These are phyloP conservation scores for Phialophora expanda DNA, from an alignment of 2,329 filamentous ascomycete genomes.

Conservation along the genomic window DNA sequence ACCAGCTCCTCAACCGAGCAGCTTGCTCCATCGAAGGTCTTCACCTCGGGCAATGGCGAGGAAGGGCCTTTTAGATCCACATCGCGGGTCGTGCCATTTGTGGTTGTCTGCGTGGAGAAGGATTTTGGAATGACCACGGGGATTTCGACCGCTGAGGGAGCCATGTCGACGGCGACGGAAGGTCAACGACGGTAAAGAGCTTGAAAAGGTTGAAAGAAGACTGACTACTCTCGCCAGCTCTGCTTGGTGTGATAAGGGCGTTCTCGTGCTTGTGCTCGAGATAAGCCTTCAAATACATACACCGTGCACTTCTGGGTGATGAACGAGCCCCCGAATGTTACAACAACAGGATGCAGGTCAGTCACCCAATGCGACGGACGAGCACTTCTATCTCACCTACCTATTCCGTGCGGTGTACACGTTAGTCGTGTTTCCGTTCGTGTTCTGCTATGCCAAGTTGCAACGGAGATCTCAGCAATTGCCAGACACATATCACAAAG, in stretches of 20 bases:
- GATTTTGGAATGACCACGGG: slow-evolving; percentile 17
- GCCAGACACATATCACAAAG: neutral
- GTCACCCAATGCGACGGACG: neutral
- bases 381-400: slow-evolving; percentile 1
- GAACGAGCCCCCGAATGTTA: neutral
- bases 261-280: neutral
- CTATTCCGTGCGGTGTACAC: neutral
- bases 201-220: neutral
- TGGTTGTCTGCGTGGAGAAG: slow-evolving; percentile 11
- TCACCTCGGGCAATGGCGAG: slow-evolving; percentile 29
- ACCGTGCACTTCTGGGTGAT: neutral
- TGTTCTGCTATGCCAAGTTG: neutral
- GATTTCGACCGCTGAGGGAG: slow-evolving; percentile 23
- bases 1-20: slow-evolving; percentile 27
- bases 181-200: neutral
- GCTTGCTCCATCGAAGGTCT: slow-evolving; percentile 20
- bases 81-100: neutral
- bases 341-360: neutral
- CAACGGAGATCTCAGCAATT: neutral
- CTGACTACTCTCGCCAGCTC: neutral
- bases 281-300: neutral
- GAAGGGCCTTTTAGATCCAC: slow-evolving; percentile 21
- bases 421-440: neutral
- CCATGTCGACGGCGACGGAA: slow-evolving; percentile 13
- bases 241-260: neutral